Base-by-base conservation (phyloP, 768 basidiomycete species). In the Leccinum uliginosum region DNA sequence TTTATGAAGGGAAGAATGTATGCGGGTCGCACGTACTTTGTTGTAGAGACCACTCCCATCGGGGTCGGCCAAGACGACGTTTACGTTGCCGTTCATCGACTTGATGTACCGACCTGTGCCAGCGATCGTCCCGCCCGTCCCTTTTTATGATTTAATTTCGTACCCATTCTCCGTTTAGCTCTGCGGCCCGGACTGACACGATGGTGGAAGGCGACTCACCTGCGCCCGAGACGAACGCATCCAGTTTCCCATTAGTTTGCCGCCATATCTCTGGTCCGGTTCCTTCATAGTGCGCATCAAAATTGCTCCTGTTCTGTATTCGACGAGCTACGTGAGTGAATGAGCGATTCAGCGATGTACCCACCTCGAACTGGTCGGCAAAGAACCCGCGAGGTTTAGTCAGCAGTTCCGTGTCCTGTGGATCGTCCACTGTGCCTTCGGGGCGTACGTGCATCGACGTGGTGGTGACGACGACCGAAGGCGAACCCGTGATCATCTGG, bases 201-300 rank as follows among this genome's bases (percentile, higher is more conserved):
- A n/a, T n/a, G 9, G 19, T 15, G 14, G 56, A 15, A 34, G 21
- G 11, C 17, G 29, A 57, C 74, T 57, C 56, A 85, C 93, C 93
- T 54, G 96, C 93, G 1, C 96, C 96, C 27, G 87, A 83, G 43
- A 98, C 86, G 65, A 98, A 98, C 6, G 87, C 93, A 66, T 90
- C 80, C 1, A 97, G 59, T 26, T 75, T 73, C 11, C 94, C 94
- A 65, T 86, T 87, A 7, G 91, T 93, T 69, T 99, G 97, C 44
- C 86, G 78, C 88, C 93, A 93, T 32, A 98, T 91, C 75, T 98
- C 97, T 0, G 93, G 94, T 0, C 92, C 97, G 1, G 97, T 98
- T 6, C 91, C 91, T 32, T 83, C 73, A 60, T 81, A 92, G 69
- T 99, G 97, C 0, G 96, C 93, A 53, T 87, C 80, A 68, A 85